These are phyloP conservation scores for Pseudocercospora fijiensis DNA, from an alignment of 2,329 filamentous ascomycete genomes.

Conservation along the genomic window DNA sequence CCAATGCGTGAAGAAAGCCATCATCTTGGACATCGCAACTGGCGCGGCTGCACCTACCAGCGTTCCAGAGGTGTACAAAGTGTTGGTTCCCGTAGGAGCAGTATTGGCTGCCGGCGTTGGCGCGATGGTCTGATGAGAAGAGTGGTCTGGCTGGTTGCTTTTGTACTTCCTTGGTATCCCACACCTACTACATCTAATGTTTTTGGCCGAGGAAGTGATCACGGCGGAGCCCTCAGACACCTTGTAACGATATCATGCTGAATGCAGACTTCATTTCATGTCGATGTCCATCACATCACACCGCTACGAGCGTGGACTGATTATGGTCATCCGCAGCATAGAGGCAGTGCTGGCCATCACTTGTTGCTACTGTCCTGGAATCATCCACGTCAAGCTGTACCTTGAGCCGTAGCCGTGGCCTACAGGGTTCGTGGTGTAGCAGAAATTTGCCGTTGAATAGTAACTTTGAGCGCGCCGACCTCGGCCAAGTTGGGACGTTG, in stretches of 20 bases:
- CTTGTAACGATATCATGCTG: neutral
- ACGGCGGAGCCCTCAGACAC: neutral
- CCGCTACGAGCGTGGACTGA: neutral
- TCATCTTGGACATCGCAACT: neutral
- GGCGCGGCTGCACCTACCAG: conserved; percentile 11
- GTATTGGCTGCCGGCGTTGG: conserved; percentile 15
- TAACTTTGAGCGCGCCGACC: neutral
- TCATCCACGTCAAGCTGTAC: neutral
- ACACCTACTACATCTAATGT: conserved; percentile 6
- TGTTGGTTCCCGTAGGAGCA: conserved; percentile 15
- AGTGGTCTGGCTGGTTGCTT: neutral
- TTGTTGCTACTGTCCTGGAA: conserved; percentile 3
- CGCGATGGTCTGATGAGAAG: conserved; percentile 7
- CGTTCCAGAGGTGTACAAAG: conserved; percentile 12
- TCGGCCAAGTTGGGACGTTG: conserved; percentile 1
- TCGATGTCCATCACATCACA: neutral
- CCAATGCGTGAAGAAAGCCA: neutral
- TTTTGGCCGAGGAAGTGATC: neutral
- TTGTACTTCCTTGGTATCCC: neutral
- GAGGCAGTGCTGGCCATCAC: conserved; percentile 5
- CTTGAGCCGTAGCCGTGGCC: neutral
- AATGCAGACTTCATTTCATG: neutral
- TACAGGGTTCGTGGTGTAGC: neutral
- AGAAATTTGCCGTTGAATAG: neutral
- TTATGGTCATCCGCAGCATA: conserved; percentile 4